Evolutionary conservation across 331 rosid species (phyloP).

Genomic region (Prunus yedoensis): DNA sequence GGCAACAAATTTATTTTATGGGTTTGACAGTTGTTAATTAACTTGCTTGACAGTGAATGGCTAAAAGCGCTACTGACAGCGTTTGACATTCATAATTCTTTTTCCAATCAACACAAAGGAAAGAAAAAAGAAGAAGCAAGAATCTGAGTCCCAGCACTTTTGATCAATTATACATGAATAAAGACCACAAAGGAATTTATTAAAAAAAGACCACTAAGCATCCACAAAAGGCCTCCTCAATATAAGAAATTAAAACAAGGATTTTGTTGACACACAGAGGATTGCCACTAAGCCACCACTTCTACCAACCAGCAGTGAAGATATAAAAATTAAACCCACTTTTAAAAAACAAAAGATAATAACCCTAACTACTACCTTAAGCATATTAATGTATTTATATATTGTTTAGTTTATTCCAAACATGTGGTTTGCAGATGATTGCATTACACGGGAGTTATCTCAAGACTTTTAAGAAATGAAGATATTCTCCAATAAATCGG

Average conservation of each 20-base stretch:
- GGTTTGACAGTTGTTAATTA: background rate
- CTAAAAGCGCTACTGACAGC: rapidly evolving
- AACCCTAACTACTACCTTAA: too few relatives aligned
- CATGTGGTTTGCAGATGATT: too few relatives aligned
- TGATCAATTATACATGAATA: background rate
- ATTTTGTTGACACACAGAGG: background rate
- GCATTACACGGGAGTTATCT: too few relatives aligned
- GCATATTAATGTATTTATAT: too few relatives aligned
- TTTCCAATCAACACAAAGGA: too few relatives aligned
- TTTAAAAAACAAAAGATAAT: too few relatives aligned
- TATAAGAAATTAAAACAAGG: background rate
- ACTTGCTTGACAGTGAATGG: rapidly evolving
- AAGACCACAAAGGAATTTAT: too few relatives aligned
- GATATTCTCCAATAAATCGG: too few relatives aligned
- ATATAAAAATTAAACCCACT: background rate
- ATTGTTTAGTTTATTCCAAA: too few relatives aligned
- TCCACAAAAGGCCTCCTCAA: background rate
- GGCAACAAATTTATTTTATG: background rate
- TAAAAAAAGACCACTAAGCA: background rate
- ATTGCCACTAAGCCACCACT: background rate
- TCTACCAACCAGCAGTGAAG: background rate
- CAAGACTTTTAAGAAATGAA: too few relatives aligned
- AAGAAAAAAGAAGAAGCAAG: too few relatives aligned
- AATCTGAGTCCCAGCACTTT: background rate
- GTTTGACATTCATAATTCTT: too few relatives aligned